phyloP scores from a whole-genome alignment of 208 protist species.

The Tritrichomonas musculus region DNA sequence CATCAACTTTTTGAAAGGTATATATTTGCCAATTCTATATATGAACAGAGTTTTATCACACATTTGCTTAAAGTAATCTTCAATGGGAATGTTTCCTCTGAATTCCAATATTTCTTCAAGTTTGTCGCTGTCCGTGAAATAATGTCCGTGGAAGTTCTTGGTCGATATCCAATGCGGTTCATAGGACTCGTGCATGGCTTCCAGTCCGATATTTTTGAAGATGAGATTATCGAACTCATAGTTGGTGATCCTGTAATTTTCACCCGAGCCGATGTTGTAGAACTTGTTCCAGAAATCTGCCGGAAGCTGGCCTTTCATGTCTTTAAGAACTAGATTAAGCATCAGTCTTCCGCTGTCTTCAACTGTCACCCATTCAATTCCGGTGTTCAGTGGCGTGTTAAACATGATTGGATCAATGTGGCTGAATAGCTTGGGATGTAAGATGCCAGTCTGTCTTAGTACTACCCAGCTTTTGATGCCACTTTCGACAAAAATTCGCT shows the following conservation, averaged over 20 bases:
- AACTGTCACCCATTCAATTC: not conserved
- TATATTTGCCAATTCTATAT: not conserved
- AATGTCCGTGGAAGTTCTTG: constrained; percentile 16
- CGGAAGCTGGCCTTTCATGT: not conserved
- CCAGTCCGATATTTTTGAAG: not conserved
- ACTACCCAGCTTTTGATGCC: not conserved
- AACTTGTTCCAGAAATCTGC: not conserved
- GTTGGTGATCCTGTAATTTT: not conserved
- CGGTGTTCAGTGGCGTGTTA: not conserved
- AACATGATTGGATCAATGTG: not conserved
- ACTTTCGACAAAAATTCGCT: not conserved
- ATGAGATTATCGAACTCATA: not conserved
- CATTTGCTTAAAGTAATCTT: not conserved
- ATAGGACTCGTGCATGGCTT: not conserved
- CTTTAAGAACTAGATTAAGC: not conserved
- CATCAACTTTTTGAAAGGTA: not conserved
- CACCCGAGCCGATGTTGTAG: constrained; percentile 1
- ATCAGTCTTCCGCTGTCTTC: not conserved
- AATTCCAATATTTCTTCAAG: not conserved
- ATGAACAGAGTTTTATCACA: not conserved
- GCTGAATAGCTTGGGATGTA: not conserved
- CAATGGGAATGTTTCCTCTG: not conserved
- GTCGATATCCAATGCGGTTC: not conserved
- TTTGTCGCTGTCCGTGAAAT: not conserved
- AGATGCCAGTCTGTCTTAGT: not conserved